Evolutionary conservation across 306 rosid genomes (phyloP), one percentile per base, ranked within the genome.

Genomic region (Canavalia gladiata): DNA sequence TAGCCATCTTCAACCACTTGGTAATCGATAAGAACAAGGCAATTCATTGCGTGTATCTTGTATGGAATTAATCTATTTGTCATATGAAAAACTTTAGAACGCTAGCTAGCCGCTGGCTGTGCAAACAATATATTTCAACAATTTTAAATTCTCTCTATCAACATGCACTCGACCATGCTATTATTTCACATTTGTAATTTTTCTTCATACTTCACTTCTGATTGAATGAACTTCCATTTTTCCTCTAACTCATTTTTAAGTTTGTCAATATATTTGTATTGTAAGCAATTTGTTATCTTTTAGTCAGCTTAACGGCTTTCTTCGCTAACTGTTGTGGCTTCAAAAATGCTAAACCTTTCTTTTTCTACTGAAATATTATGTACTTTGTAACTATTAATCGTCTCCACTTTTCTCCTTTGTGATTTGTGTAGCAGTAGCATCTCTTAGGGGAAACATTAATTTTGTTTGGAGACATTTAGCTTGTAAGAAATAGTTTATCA

Each of bases 11-110:
- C 79, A 25, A 30, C 59, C 10, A 71, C 63, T 34, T 37, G 13
- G 54, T 45, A 30, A 45, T 56, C 50, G 79, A 74, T 68, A 35
- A 70, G 49, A 76, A 52, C 87, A 75, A 84, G 75, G 72, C 31
- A 69, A 31, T 69, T 60, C 57, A 8, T 79, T 73, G 52, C 47
- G 9, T 39, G 12, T 73, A 42, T 74, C 55, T 54, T 52, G 18
- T 18, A 2, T 64, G 4, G 70, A 4, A 64, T 37, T 64, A 37
- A 41, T 28, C 28, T 9, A 74, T 41, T 56, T 56, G 28, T 67
- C 52, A 18, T 41, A 39, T 41, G n/a, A 41, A 64, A 3, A n/a
- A 43, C 25, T 34, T 62, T 62, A 34, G 68, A 34, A 33, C 0
- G 28, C 33, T 39, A 39, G 42, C 4, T 55, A 18, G 3, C 30